Evolutionary conservation across 805 yeast species (phyloP), one percentile per base, ranked within the genome.

Genomic region (Zygosaccharomyces pseudorouxii): DNA sequence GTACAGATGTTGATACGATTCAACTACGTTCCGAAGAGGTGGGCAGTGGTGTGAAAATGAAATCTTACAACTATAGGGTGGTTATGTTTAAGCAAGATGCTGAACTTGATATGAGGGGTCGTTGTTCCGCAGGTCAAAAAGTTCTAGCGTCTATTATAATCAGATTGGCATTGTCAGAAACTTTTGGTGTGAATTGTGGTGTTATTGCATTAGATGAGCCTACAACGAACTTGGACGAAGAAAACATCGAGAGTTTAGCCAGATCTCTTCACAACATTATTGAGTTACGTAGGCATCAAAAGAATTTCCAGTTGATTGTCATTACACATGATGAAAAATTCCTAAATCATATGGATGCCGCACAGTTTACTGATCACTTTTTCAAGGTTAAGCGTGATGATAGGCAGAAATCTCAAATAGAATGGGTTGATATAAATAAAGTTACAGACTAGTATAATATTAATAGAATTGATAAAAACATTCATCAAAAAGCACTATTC

Each of bases 71-170:
- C 63, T 92, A 92, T 62, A 74, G 97, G 33, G 97, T 93, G 16
- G 96, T 90, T 19, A 93, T 93, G 99, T 82, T 82, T 50, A 93
- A 93, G 64, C 88, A 86, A 59, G 92, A 86, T 50, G 86, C 83
- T 1, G 98, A 93, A 65, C 71, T 93, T 42, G 99, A 93, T 63
- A 93, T 93, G 99, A 78, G 99, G 53, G 99, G 99, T 0, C 72
- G 99, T 49, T 93, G 99, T 65, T 88, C 97, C 1, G 98, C 99
- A 0, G 99, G 99, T 0, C 99, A 93, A 67, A 88, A 89, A 60
- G 97, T 93, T 4, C 69, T 93, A 40, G 97, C 98, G 0, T 84
- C 95, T 35, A 90, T 93, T 42, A 81, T 93, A 28, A 92, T 93
- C 48, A 75, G 99, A 47, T 70, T 93, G 48, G 97, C 97, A 0